Percentiles rank a stretch among this genome's conserved stretches.
These are phyloP conservation scores for Ceratocystis diversiconidia DNA, from an alignment of 2,329 filamentous ascomycete genomes.

Conservation along the genomic window DNA sequence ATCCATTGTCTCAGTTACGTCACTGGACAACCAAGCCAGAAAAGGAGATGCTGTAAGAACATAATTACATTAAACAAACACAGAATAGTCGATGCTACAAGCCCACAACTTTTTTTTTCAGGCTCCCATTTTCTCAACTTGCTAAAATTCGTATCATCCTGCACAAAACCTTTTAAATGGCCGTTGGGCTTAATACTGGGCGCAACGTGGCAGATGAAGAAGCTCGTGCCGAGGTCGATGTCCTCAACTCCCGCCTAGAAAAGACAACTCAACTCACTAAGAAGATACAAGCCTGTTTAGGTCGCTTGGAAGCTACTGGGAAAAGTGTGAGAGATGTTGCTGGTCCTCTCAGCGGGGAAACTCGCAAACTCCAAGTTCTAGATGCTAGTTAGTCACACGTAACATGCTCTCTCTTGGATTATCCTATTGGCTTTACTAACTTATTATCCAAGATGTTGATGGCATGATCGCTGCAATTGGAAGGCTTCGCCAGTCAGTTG, in stretches of 20 bases:
- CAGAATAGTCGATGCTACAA: background rate
- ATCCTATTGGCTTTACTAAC: background rate
- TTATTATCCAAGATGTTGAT: constrained; percentile 54
- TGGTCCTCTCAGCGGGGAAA: constrained; percentile 84
- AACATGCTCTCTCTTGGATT: background rate
- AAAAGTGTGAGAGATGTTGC: constrained; percentile 86
- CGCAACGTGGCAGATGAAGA: constrained; percentile 49
- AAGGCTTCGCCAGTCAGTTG: constrained; percentile 73
- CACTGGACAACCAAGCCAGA: background rate
- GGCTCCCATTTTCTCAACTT: background rate
- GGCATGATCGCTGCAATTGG: constrained; percentile 76
- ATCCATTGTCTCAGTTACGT: background rate
- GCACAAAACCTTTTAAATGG: background rate
- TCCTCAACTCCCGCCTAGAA: constrained; percentile 60
- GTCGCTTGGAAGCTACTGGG: constrained; percentile 71
- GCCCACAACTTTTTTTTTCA: background rate
- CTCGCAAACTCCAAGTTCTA: constrained; percentile 73
- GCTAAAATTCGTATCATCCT: no score
- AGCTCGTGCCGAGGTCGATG: constrained; percentile 54
- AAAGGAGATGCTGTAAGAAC: background rate
- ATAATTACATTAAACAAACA: background rate
- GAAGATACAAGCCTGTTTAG: constrained; percentile 82
- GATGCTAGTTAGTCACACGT: constrained; percentile 49
- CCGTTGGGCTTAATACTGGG: constrained; percentile 15
- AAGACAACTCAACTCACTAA: constrained; percentile 89